Evolutionary conservation across 192 early-diverging fungal genomes (phyloP), one percentile per base, ranked within the genome.

Genomic region (Entomortierella lignicola): DNA sequence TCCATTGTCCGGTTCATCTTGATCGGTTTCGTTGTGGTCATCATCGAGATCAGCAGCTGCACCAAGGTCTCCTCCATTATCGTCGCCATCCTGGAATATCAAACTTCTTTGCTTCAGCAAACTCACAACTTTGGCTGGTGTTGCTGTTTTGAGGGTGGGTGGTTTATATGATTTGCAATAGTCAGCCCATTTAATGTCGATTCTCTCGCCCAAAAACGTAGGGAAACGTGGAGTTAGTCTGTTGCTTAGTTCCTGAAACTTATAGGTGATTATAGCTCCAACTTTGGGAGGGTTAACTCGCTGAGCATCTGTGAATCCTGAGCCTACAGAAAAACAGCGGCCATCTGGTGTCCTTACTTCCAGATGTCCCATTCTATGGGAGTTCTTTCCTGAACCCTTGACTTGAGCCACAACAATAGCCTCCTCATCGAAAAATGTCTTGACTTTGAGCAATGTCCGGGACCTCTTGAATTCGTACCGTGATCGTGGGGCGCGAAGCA

Each of bases 371-470:
- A 81, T 85, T 25, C 84, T 82, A 34, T 75, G 82, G 17, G 68
- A 77, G 67, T 92, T 61, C 67, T 85, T 89, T 13, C 91, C 92
- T 10, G 81, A 86, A 20, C 82, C 82, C n/a, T 84, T 86, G 61
- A 89, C 85, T 57, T 87, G 42, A 1, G 81, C 90, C 21, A 84
- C 70, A 12, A 93, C 87, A n/a, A 84, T 58, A 1, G 91, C 91
- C 55, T 93, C 92, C 13, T 88, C 92, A 60, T 93, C 92, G 75
- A 86, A 88, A 43, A 92, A 92, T 13, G 69, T 85, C 69, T 93
- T 93, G 72, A 93, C 86, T 72, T 93, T 93, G 50, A 89, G 81
- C 15, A 92, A 63, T 21, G 86, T 89, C 23, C 30, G 65, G 50
- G 82, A 85, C 15, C 90, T 85, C 29, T 82, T 86, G 39, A 83